Conservation (phyloP, 257 asterid species). For the Scutellaria baicalensis region DNA sequence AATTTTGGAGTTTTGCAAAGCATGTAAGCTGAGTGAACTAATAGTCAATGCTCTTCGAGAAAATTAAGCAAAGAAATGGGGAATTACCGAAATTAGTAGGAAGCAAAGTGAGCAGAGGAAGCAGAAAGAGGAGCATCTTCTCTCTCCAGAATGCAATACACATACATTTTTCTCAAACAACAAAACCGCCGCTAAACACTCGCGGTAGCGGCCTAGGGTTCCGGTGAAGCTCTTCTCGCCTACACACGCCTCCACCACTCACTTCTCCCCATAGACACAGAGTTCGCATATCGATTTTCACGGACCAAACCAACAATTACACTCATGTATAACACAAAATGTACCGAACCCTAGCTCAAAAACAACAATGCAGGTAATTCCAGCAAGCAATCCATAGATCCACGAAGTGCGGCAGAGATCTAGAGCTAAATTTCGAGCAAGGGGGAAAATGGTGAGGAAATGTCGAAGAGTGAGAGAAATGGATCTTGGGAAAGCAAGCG, state of each 20-base stretch:
- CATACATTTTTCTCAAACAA: slow-evolving; percentile 44
- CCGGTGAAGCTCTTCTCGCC: slow-evolving; percentile 29
- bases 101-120: slow-evolving; percentile 50
- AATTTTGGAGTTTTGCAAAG: background rate
- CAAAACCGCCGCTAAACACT: slow-evolving; percentile 21
- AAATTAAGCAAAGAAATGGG: background rate
- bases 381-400: slow-evolving; percentile 32
- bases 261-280: slow-evolving; percentile 23
- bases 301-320: background rate
- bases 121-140: slow-evolving; percentile 66
- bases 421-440: background rate
- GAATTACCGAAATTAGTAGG: slow-evolving; percentile 50
- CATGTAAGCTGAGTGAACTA: background rate
- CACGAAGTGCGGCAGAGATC: slow-evolving; percentile 36
- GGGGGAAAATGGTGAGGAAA: background rate
- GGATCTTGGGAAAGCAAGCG: slow-evolving; percentile 23
- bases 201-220: slow-evolving; percentile 33
- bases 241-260: slow-evolving; percentile 26
- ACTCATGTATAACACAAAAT: background rate
- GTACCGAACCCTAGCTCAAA: slow-evolving; percentile 32
- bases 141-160: slow-evolving; percentile 41
- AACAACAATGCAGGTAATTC: slow-evolving; percentile 42
- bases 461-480: slow-evolving; percentile 7
- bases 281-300: slow-evolving; percentile 35
- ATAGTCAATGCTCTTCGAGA: background rate